Evolutionary conservation across 1,284 basidiomycete species (phyloP), one percentile per base, ranked within the genome.

Genomic region (Ganoderma meredithae): DNA sequence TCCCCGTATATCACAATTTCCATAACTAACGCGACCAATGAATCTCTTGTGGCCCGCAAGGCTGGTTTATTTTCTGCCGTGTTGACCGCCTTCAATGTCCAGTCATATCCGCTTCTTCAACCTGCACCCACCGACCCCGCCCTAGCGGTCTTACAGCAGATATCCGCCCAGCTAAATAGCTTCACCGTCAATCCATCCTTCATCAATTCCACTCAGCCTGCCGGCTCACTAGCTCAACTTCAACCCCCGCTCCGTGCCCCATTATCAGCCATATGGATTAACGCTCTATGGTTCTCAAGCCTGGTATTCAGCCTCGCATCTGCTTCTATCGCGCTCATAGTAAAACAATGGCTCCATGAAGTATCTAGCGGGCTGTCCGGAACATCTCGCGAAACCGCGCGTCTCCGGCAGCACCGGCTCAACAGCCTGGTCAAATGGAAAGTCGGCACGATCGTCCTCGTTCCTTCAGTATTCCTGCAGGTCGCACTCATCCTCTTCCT

Each of bases 381-480:
- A 39, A 52, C 62, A 22, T 61, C 60, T 8, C 43, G 53, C 27
- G 58, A 67, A 25, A 62, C 25, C 27, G 53, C 64, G 12, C 66
- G 68, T 15, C 33, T 73, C 19, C 72, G 76, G 7, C 75, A 75
- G 60, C 65, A 75, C 55, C 75, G 75, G 0, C 69, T 70, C 44
- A 66, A 73, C 39, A 70, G 73, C 36, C 68, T 77, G 19, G 53
- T 62, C 7, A 62, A 58, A 39, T 77, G 74, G 73, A 69, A 69
- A 8, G 72, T 77, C 33, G 65, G 68, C 9, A 64, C 60, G 17
- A 72, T 76, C n/a, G 64, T 75, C 41, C 44, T 70, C 12, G 47
- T 69, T 6, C 72, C 76, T 27, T 75, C 75, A 13, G 47, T 77
- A 1, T 56, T 76, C n/a, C 70, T 76, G 1, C 74, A 76, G 40